phyloP scores from a whole-genome alignment of 768 basidiomycete genomes.

The Calocybe gangraenosa region DNA sequence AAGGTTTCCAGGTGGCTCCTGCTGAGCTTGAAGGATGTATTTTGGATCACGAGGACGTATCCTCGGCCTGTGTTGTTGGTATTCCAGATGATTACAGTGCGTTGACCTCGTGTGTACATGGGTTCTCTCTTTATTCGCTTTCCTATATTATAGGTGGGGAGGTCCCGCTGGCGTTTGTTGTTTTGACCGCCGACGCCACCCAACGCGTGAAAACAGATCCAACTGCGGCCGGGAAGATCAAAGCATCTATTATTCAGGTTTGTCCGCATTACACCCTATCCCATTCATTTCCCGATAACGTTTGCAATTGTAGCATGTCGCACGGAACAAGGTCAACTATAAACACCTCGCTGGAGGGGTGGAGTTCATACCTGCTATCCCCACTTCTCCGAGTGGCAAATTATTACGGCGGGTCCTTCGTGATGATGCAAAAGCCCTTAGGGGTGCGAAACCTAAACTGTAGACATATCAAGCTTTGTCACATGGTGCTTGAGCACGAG shows the following conservation, averaged over 20 bases:
- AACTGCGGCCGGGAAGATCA: conserved; percentile 28
- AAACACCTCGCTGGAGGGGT: conserved; percentile 60
- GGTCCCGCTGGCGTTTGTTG: conserved; percentile 66
- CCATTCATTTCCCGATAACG: background rate
- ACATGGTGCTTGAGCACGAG: too few species aligned
- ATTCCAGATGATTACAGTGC: conserved; percentile 61
- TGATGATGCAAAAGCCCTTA: conserved; percentile 37
- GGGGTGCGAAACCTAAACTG: conserved; percentile 7
- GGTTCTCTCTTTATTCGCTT: background rate
- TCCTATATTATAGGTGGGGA: conserved; percentile 45
- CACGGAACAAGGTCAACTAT: conserved; percentile 50
- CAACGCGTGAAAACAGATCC: conserved; percentile 27
- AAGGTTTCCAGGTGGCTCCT: conserved; percentile 72
- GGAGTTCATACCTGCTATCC: conserved; percentile 49
- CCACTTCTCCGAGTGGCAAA: conserved; percentile 63
- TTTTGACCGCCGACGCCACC: conserved; percentile 40
- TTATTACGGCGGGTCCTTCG: conserved; percentile 44
- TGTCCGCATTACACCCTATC: background rate
- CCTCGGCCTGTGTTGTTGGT: conserved; percentile 61
- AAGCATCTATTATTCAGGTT: conserved; percentile 46
- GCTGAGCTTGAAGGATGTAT: conserved; percentile 69
- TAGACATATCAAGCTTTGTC: background rate
- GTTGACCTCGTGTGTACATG: conserved; percentile 10
- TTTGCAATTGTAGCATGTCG: conserved; percentile 39
- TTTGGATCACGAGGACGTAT: conserved; percentile 55